phyloP scores from a whole-genome alignment of 2,329 filamentous ascomycete genomes.

The Xylariaceae sp. region DNA sequence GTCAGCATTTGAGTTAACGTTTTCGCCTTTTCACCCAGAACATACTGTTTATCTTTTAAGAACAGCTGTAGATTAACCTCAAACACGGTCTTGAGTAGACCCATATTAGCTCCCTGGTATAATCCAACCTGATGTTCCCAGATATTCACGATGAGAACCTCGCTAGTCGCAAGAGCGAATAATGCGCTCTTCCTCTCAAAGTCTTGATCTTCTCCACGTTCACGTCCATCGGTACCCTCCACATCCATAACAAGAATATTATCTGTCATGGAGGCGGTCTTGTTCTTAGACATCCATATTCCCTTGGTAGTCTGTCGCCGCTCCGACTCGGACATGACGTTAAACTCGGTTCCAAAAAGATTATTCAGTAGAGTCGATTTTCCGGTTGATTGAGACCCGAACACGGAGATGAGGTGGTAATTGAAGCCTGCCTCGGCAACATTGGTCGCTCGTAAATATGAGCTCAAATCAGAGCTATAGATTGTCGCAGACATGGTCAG shows the following conservation, averaged over 20 bases:
- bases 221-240: conserved; percentile 94
- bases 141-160: conserved; percentile 97
- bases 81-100: conserved; percentile 96
- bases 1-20: conserved; percentile 20
- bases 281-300: conserved; percentile 99
- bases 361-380: conserved; percentile 97
- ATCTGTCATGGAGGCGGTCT: conserved; percentile 81
- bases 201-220: conserved; percentile 96
- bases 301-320: conserved; percentile 97
- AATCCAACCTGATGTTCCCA: conserved; percentile 99
- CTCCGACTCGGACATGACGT: conserved; percentile 95
- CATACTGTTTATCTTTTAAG: conserved; percentile 90
- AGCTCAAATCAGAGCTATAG: conserved; percentile 73
- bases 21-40: conserved; percentile 26
- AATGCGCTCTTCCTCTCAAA: conserved; percentile 98
- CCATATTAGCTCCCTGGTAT: conserved; percentile 99
- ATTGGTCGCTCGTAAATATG: conserved; percentile 80
- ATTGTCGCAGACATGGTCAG: conserved; percentile 24
- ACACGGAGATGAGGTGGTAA: conserved; percentile 98
- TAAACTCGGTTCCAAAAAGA: conserved; percentile 94
- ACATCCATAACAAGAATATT: conserved; percentile 99
- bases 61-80: conserved; percentile 98
- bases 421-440: conserved; percentile 93
- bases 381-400: conserved; percentile 97
- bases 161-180: conserved; percentile 95